These are phyloP conservation scores for Stephania cephalantha DNA, from an alignment of 164 flowering plant species.

Conservation along the genomic window DNA sequence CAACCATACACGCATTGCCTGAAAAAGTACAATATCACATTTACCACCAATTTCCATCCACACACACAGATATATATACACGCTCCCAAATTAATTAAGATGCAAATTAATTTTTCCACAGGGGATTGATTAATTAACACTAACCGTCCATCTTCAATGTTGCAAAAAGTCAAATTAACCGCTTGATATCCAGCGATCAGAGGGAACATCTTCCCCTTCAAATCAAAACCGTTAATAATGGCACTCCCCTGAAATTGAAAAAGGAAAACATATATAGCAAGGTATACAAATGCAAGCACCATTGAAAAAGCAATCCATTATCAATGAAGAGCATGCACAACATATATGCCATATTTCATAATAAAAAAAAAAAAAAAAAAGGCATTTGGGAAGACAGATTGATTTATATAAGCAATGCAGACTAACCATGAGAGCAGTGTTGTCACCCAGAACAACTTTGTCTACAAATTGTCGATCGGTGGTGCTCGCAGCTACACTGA, in stretches of 20 bases:
- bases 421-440: constrained; percentile 15
- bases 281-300: not conserved
- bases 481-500: constrained; percentile 30
- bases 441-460: constrained; percentile 24
- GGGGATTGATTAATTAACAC: too few relatives aligned
- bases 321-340: not conserved
- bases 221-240: too few relatives aligned
- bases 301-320: too few relatives aligned
- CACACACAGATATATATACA: too few relatives aligned
- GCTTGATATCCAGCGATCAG: not conserved
- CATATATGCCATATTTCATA: not conserved
- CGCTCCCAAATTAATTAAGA: too few relatives aligned
- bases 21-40: too few relatives aligned
- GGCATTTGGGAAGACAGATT: not conserved
- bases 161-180: not conserved
- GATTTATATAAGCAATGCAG: not conserved
- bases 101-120: not conserved
- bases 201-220: not conserved
- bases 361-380: not conserved
- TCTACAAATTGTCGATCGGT: constrained; percentile 23
- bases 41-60: not conserved
- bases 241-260: too few relatives aligned
- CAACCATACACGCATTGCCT: too few relatives aligned
- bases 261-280: too few relatives aligned
- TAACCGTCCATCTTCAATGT: too few relatives aligned